Evolutionary conservation across 2,329 filamentous ascomycete genomes (phyloP).

Genomic region (Pezicula radicicola): DNA sequence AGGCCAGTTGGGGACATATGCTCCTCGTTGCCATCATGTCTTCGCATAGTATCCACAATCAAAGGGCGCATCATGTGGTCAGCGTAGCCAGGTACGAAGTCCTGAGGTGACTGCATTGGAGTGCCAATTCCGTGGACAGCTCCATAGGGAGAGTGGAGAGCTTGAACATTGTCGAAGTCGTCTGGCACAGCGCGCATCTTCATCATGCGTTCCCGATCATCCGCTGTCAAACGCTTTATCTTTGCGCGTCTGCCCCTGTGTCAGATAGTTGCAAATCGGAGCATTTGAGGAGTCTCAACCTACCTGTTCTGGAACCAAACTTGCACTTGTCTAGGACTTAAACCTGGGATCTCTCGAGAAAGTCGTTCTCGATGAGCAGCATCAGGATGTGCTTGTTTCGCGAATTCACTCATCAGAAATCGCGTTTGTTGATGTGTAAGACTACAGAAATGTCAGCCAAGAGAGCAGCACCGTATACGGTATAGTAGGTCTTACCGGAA

Average conservation of each 20-base stretch:
- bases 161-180: constrained; percentile 68
- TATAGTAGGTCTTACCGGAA: constrained; percentile 57
- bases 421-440: constrained; percentile 96
- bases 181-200: constrained; percentile 70
- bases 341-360: constrained; percentile 83
- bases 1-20: constrained; percentile 66
- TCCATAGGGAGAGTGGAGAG: constrained; percentile 65
- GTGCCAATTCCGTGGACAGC: constrained; percentile 37
- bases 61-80: constrained; percentile 59
- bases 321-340: constrained; percentile 90
- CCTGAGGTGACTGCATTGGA: constrained; percentile 28
- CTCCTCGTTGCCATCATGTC: constrained; percentile 55
- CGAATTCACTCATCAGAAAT: constrained; percentile 95
- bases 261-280: constrained; percentile 7
- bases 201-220: constrained; percentile 69
- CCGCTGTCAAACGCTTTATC: constrained; percentile 68
- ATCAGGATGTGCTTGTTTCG: constrained; percentile 90
- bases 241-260: constrained; percentile 56
- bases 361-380: constrained; percentile 85
- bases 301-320: constrained; percentile 99
- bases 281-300: constrained; percentile 22
- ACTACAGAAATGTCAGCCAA: constrained; percentile 47
- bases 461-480: constrained; percentile 1
- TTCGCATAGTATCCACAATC: constrained; percentile 65
- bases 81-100: constrained; percentile 43